Evolutionary conservation across 495 filamentous ascomycete genomes (phyloP).

Genomic region (Aspergillus conjunctus): DNA sequence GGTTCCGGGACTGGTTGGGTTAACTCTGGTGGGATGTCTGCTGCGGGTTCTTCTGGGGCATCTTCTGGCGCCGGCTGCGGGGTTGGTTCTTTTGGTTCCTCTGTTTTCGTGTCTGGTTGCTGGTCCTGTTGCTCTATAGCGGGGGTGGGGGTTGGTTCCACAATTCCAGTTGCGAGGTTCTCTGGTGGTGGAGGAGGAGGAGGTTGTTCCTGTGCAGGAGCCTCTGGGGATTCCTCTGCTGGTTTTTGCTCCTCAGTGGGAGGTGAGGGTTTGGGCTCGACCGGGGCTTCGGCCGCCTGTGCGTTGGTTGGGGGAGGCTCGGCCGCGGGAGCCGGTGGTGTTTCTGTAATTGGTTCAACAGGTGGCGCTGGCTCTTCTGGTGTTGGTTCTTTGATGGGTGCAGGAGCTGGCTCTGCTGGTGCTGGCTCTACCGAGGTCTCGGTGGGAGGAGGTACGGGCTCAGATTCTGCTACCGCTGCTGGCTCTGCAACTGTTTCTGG

Average conservation of each 20-base stretch:
- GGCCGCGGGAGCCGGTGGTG: neutral
- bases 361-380: conserved; percentile 6
- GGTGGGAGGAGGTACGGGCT: conserved; percentile 9
- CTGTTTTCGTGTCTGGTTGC: neutral
- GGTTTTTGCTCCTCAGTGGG: conserved; percentile 8
- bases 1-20: neutral
- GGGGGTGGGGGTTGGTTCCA: neutral
- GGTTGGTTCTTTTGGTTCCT: conserved; percentile 9
- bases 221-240: neutral
- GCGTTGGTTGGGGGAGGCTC: conserved; percentile 3
- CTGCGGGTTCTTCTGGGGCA: conserved; percentile 8
- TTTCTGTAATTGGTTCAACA: conserved; percentile 16
- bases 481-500: neutral
- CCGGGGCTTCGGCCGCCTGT: conserved; percentile 2
- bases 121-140: neutral
- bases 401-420: neutral
- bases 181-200: neutral
- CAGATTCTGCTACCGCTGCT: conserved; percentile 2
- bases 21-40: too few relatives aligned
- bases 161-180: neutral
- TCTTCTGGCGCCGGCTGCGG: conserved; percentile 7
- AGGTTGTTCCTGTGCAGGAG: conserved; percentile 3
- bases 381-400: conserved; percentile 5
- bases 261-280: conserved; percentile 4
- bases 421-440: conserved; percentile 2